Evolutionary conservation across 257 asterid genomes (phyloP).

Genomic region (Solanum ossicruentum): DNA sequence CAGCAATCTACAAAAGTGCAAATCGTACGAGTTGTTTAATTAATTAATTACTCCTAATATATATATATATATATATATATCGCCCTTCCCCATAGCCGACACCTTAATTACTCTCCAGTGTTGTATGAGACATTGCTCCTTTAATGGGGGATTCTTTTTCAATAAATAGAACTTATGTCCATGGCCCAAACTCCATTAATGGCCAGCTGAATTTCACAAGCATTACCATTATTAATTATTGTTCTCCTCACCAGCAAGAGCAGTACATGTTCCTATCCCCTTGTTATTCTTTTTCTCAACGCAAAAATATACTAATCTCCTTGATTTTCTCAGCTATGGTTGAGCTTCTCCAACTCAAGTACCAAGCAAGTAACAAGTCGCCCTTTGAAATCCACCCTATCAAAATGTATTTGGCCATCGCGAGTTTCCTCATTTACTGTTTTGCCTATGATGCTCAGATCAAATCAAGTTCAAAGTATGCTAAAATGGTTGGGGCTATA

Average conservation of each 20-base stretch:
- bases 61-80: no score
- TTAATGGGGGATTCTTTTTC: no score
- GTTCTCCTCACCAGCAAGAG: no score
- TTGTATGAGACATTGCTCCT: no score
- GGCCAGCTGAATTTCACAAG: not conserved
- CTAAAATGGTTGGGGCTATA: not conserved
- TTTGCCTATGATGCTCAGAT: not conserved
- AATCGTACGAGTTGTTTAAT: no score
- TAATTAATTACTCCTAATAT: no score
- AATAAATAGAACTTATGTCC: no score
- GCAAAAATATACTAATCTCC: not conserved
- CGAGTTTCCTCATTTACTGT: not conserved
- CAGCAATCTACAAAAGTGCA: no score
- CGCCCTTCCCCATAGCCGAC: no score
- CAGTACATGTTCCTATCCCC: not conserved
- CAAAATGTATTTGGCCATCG: not conserved
- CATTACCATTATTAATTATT: no score
- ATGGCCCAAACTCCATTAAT: no score
- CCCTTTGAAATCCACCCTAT: not conserved
- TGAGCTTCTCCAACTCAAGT: not conserved
- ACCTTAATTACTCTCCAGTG: no score
- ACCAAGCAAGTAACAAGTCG: not conserved
- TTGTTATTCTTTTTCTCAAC: not conserved
- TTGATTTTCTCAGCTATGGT: not conserved
- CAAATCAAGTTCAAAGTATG: not conserved